Conservation (phyloP, 495 filamentous ascomycete genomes). For the Aspergillus diversus region DNA sequence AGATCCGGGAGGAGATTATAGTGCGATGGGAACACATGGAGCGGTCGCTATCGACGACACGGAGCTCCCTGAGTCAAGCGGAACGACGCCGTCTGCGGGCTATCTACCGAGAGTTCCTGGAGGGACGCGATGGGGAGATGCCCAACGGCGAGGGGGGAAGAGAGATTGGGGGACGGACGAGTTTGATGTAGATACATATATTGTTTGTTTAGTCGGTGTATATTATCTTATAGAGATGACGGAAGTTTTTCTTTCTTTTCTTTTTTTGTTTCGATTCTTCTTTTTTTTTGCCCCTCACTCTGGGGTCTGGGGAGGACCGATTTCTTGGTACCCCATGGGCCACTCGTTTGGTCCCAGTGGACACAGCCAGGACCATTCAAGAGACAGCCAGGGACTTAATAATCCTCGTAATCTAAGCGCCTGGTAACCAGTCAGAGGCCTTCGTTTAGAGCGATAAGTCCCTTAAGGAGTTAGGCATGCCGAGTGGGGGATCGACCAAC, state of each 20-base stretch:
- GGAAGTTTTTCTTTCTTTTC: too few species aligned
- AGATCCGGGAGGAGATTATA: constrained; percentile 67
- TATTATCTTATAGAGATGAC: too few species aligned
- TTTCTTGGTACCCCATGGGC: too few species aligned
- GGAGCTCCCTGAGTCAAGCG: constrained; percentile 76
- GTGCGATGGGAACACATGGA: constrained; percentile 87
- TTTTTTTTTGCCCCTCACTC: too few species aligned
- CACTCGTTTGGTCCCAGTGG: too few species aligned
- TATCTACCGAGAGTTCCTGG: constrained; percentile 92
- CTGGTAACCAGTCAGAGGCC: too few species aligned
- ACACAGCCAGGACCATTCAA: too few species aligned
- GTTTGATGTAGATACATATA: constrained; percentile 72
- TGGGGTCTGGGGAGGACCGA: too few species aligned
- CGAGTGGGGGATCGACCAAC: constrained; percentile 13
- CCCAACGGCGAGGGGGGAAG: constrained; percentile 83
- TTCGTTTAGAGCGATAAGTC: too few species aligned
- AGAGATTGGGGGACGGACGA: constrained; percentile 90
- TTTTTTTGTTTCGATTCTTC: too few species aligned
- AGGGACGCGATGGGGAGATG: constrained; percentile 92
- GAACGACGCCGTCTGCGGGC: constrained; percentile 73
- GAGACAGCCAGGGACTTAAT: too few species aligned
- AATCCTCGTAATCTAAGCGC: too few species aligned
- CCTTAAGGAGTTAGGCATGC: background rate
- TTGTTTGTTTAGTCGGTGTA: background rate
- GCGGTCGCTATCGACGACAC: constrained; percentile 74